These are phyloP conservation scores for Phytophthora kernoviae DNA, from an alignment of 352 stramenopile species.

Conservation along the genomic window DNA sequence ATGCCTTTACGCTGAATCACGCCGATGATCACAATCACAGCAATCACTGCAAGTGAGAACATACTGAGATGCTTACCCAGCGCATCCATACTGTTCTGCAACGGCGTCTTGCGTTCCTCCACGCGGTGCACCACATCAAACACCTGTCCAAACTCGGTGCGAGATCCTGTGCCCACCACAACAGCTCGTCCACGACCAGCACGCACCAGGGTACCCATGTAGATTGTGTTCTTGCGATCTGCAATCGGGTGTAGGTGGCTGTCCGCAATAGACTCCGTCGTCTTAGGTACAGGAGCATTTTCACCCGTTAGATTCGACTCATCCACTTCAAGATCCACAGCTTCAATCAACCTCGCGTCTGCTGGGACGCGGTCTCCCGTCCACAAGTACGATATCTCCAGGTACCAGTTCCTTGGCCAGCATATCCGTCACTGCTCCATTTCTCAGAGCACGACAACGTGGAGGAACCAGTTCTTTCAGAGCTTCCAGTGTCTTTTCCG, in stretches of 20 bases:
- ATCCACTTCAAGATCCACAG: conserved; percentile 89
- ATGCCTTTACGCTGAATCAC: conserved; percentile 92
- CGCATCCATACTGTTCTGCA: conserved; percentile 96
- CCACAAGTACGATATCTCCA: conserved; percentile 89
- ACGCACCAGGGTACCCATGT: conserved; percentile 96
- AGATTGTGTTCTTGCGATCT: conserved; percentile 93
- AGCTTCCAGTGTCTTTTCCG: conserved; percentile 86
- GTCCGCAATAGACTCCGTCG: conserved; percentile 62
- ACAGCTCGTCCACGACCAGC: conserved; percentile 92
- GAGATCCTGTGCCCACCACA: conserved; percentile 93
- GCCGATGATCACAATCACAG: conserved; percentile 93
- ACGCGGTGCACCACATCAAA: conserved; percentile 95
- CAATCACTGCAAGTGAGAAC: conserved; percentile 93
- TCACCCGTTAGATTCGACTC: conserved; percentile 96
- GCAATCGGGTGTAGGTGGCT: conserved; percentile 74
- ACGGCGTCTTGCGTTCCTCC: conserved; percentile 92
- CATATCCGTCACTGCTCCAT: conserved; percentile 63
- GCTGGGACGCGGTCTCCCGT: conserved; percentile 92
- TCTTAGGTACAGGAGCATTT: conserved; percentile 83
- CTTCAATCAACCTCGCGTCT: conserved; percentile 92
- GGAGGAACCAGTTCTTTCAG: conserved; percentile 83
- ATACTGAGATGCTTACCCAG: conserved; percentile 95
- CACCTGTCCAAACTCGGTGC: conserved; percentile 96
- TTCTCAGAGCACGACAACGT: conserved; percentile 66
- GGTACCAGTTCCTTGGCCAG: conserved; percentile 80